Base-by-base conservation (phyloP, 2,329 filamentous ascomycete genomes). In the Rutstroemia sp. region DNA sequence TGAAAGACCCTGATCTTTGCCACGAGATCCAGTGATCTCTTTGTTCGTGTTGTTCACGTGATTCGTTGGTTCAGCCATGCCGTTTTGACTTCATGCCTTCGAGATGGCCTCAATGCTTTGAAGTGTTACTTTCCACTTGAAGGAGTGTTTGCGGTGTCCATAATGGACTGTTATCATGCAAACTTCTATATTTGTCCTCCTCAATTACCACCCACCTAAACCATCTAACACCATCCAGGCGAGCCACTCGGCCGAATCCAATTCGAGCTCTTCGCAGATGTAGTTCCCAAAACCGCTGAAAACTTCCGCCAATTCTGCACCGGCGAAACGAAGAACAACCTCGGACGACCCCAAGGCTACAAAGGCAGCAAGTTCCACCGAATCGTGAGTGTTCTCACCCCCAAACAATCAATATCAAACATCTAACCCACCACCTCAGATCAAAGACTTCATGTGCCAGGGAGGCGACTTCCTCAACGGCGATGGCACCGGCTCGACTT, bases 281-380 rank as follows among this genome's bases (percentile, higher is more conserved):
- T 87, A 21, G 88, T 90, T 0, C 91, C 92, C 61, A 86, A 86
- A 67, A 97, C 94, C 8, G 89, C 91, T 30, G 94, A 97, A 73
- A 97, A 97, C 76, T 97, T 99, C 72, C 88, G 92, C 48, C 90
- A 95, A 69, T 96, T 96, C 75, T 96, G 92, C 75, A 97, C 92
- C 0, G 94, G 94, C 65, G 92, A 97, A 76, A 85, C 81, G 63
- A 95, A 91, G 74, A 88, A 88, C 68, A 72, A 81, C 51, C 80
- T 83, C 9, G 89, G 90, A 37, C 79, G 84, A 60, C 87, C 92
- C 0, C 88, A 95, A 69, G 94, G 94, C 61, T 99, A 96, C 79
- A 97, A 96, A 75, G 88, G 89, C 54, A 87, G 83, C 76, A 95
- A 90, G 72, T 96, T 97, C 68, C 94, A 97, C 73, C 86, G 94